These are phyloP conservation scores for Mollisiaceae sp. DNA, from an alignment of 2,329 filamentous ascomycete genomes.

Conservation along the genomic window DNA sequence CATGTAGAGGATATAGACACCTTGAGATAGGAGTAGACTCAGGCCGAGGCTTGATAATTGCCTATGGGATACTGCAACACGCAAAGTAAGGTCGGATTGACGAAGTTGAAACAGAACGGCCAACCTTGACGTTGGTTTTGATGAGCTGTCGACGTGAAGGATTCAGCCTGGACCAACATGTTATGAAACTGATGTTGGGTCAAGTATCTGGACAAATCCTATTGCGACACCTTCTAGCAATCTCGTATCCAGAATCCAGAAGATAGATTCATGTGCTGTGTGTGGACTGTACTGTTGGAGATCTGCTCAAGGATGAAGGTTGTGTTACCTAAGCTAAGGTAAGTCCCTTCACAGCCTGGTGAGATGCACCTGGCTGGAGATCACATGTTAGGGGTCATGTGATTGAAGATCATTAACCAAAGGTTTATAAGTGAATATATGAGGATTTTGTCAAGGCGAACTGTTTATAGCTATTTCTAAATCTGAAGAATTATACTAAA, in stretches of 20 bases:
- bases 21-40: constrained; percentile 4
- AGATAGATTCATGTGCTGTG: neutral
- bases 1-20: constrained; percentile 6
- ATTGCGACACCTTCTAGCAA: neutral
- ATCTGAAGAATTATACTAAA: neutral
- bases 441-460: neutral
- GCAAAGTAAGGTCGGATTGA: neutral
- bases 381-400: neutral
- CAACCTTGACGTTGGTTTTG: neutral
- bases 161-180: neutral
- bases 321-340: neutral
- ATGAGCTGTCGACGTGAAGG: neutral
- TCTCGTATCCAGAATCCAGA: constrained; percentile 2
- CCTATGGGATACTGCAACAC: neutral
- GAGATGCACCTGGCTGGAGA: neutral
- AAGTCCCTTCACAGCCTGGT: neutral
- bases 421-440: neutral
- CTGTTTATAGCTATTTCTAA: too few relatives aligned
- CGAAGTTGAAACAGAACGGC: neutral
- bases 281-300: neutral
- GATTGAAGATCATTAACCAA: neutral
- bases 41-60: neutral
- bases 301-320: constrained; percentile 24
- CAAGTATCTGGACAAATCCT: neutral
- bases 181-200: neutral